Evolutionary conservation across 805 yeast genomes (phyloP).

Genomic region (Candida pini): DNA sequence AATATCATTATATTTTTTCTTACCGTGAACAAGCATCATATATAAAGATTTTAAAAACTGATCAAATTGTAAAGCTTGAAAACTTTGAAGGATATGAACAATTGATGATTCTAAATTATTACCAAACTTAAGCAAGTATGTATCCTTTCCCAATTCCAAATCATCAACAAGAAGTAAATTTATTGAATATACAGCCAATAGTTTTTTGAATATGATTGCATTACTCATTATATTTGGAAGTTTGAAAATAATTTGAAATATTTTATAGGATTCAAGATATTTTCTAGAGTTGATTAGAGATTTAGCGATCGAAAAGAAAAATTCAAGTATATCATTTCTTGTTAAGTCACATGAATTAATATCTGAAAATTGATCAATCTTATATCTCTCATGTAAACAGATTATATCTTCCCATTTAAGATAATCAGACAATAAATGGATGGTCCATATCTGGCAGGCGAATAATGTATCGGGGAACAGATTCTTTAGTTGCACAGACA

Average conservation of each 20-base stretch:
- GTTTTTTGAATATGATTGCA: conserved; percentile 2
- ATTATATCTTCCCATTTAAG: conserved; percentile 1
- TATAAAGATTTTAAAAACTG: conserved; percentile 9
- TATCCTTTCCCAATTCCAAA: conserved; percentile 5
- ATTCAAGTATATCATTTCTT: conserved; percentile 8
- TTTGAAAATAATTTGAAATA: conserved; percentile 16
- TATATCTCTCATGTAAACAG: conserved; percentile 2
- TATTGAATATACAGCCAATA: conserved; percentile 15
- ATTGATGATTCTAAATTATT: conserved; percentile 4
- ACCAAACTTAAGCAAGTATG: conserved; percentile 11
- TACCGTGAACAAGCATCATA: conserved; percentile 1
- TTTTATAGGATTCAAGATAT: conserved; percentile 14
- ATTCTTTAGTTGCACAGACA: conserved; percentile 1
- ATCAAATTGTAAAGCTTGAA: conserved; percentile 8
- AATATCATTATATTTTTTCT: not conserved
- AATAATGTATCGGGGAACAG: conserved; percentile 3
- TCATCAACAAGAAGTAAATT: conserved; percentile 9
- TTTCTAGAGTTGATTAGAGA: conserved; percentile 13
- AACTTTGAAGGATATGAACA: conserved; percentile 11
- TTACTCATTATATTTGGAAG: conserved; percentile 6
- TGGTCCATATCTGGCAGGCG: conserved; percentile 4
- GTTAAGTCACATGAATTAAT: conserved; percentile 12
- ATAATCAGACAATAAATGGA: conserved; percentile 4
- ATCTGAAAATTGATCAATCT: conserved; percentile 4
- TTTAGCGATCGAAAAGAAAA: conserved; percentile 14